A percentile compares a stretch with the other conserved stretches of the same genome.
Conservation (phyloP, 306 rosid species). For the Cucumis cinereus region DNA sequence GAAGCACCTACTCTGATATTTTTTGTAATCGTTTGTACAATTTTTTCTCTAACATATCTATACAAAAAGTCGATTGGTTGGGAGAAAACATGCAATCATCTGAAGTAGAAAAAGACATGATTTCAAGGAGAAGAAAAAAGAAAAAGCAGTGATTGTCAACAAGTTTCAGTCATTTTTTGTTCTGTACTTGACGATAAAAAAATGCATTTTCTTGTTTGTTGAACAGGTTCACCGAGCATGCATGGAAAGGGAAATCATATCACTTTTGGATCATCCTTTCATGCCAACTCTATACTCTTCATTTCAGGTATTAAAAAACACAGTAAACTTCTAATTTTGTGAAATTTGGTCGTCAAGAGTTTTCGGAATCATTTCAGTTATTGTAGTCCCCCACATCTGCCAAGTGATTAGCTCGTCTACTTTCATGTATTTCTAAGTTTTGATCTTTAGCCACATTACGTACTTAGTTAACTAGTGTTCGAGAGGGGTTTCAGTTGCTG, state of each 20-base stretch:
- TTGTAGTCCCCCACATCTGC: background rate
- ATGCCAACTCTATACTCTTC: constrained; percentile 88
- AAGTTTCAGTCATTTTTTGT: background rate
- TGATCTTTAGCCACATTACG: background rate
- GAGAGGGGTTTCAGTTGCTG: background rate
- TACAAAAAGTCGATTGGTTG: background rate
- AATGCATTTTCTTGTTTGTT: constrained; percentile 11
- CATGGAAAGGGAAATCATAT: constrained; percentile 77
- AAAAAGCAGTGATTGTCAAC: background rate
- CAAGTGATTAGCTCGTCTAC: background rate
- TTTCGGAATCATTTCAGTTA: background rate
- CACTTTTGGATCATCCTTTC: constrained; percentile 88
- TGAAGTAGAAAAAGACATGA: background rate
- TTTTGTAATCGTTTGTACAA: background rate
- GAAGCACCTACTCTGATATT: background rate
- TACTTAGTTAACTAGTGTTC: background rate
- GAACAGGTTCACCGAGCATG: constrained; percentile 95
- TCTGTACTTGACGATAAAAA: background rate
- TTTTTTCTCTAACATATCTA: background rate
- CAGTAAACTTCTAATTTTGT: background rate
- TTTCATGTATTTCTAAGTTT: background rate
- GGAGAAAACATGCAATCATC: background rate
- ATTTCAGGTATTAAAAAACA: constrained; percentile 49
- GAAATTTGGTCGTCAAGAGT: background rate
- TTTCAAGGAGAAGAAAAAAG: background rate